Evolutionary conservation across 495 filamentous ascomycete species (phyloP).

Genomic region (Sabuloglossum arenarium): DNA sequence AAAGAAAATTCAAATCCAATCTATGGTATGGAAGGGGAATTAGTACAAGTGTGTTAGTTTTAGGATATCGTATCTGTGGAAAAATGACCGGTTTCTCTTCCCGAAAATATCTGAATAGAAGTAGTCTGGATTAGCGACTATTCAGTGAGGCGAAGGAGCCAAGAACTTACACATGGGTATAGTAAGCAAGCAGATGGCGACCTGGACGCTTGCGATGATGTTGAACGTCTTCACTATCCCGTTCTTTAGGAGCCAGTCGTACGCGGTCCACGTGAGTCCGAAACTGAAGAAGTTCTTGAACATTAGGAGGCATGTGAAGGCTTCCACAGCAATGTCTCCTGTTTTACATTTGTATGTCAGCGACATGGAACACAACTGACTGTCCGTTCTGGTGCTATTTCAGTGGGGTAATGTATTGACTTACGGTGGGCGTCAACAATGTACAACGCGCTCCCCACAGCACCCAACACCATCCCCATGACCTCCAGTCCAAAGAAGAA

Average conservation of each 20-base stretch:
- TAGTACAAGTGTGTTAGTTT: conserved; percentile 20
- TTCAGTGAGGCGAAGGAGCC: not conserved
- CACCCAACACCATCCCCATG: conserved; percentile 77
- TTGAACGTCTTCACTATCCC: conserved; percentile 46
- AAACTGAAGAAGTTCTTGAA: conserved; percentile 93
- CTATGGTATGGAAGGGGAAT: too few species aligned
- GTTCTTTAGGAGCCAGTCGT: conserved; percentile 46
- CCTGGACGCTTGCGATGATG: conserved; percentile 51
- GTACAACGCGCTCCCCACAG: conserved; percentile 70
- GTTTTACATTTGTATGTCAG: not conserved
- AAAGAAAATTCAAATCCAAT: too few species aligned
- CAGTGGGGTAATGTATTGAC: conserved; percentile 13
- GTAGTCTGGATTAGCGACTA: not conserved
- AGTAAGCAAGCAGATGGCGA: conserved; percentile 47
- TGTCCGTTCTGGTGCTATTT: too few species aligned
- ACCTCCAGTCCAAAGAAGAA: conserved; percentile 23
- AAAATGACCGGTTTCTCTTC: conserved; percentile 54
- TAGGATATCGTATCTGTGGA: conserved; percentile 49
- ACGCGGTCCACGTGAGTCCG: conserved; percentile 60
- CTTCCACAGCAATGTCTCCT: conserved; percentile 74
- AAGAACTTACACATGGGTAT: conserved; percentile 57
- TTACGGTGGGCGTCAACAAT: conserved; percentile 84
- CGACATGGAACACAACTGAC: too few species aligned
- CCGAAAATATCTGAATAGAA: conserved; percentile 49
- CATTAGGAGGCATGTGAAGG: conserved; percentile 72